phyloP scores from a whole-genome alignment of 2,329 filamentous ascomycete species.

The Talaromyces sp. region DNA sequence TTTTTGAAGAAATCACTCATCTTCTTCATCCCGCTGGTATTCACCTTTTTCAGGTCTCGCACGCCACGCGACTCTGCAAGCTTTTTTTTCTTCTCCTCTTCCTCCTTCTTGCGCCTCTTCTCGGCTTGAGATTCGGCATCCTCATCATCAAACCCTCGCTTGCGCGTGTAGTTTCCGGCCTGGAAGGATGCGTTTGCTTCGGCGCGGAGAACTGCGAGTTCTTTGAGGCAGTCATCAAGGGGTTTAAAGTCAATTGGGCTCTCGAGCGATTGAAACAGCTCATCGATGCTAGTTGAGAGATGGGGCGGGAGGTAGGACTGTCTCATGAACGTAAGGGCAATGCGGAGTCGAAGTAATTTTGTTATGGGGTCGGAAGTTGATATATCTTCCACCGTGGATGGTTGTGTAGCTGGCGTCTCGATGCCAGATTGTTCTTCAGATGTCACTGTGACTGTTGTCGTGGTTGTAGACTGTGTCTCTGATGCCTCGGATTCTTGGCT shows the following conservation, averaged over 20 bases:
- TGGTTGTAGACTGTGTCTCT: constrained; percentile 28
- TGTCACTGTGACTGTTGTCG: constrained; percentile 20
- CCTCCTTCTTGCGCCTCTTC: constrained; percentile 80
- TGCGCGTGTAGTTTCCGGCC: constrained; percentile 45
- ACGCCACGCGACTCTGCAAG: constrained; percentile 68
- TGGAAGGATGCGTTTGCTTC: constrained; percentile 63
- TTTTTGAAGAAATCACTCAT: constrained; percentile 82
- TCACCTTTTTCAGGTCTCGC: constrained; percentile 78
- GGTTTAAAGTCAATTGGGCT: constrained; percentile 62
- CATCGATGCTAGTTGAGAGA: constrained; percentile 33
- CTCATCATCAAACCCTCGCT: constrained; percentile 38
- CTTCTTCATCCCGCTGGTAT: constrained; percentile 93
- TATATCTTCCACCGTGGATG: constrained; percentile 22
- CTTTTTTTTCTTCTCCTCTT: constrained; percentile 83
- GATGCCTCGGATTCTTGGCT: constrained; percentile 21
- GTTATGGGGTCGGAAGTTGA: constrained; percentile 30
- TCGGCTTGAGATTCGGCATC: constrained; percentile 53
- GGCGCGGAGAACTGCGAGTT: constrained; percentile 62
- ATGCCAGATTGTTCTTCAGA: constrained; percentile 28
- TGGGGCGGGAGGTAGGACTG: constrained; percentile 43
- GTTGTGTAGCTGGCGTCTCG: constrained; percentile 32
- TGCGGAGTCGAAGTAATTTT: constrained; percentile 45
- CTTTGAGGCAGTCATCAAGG: constrained; percentile 63
- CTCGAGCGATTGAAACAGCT: constrained; percentile 29
- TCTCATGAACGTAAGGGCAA: constrained; percentile 45